phyloP scores from a whole-genome alignment of 345 rosid species.

The Eucalyptus tenuipes region DNA sequence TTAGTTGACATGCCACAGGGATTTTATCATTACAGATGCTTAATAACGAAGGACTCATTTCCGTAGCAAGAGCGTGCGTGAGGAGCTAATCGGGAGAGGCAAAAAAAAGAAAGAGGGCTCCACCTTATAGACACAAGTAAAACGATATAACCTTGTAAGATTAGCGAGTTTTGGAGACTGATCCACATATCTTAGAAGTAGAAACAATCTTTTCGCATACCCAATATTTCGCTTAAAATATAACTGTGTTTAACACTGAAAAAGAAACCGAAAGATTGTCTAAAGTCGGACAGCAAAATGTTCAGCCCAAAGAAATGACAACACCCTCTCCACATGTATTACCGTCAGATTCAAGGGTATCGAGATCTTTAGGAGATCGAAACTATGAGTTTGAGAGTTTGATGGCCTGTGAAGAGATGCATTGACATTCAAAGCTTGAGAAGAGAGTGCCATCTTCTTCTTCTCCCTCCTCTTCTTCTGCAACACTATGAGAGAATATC shows the following conservation, averaged over 20 bases:
- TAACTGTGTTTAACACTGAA: background rate
- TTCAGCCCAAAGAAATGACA: background rate
- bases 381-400: background rate
- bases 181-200: background rate
- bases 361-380: background rate
- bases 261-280: background rate
- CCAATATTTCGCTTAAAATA: background rate
- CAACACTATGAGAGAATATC: background rate
- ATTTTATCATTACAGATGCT: too few species aligned
- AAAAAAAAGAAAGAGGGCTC: background rate
- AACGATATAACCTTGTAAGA: background rate
- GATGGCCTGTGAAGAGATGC: constrained; percentile 3
- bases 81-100: background rate
- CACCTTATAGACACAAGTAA: background rate
- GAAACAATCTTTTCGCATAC: background rate
- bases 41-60: background rate
- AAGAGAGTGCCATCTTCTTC: constrained; percentile 7
- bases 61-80: background rate
- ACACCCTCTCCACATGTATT: background rate
- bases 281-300: background rate
- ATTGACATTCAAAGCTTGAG: background rate
- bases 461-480: background rate
- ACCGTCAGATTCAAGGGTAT: constrained; percentile 8
- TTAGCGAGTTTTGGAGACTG: background rate
- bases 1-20: background rate